phyloP scores from a whole-genome alignment of 2,329 filamentous ascomycete species.

The Chrysoporthe cubensis region DNA sequence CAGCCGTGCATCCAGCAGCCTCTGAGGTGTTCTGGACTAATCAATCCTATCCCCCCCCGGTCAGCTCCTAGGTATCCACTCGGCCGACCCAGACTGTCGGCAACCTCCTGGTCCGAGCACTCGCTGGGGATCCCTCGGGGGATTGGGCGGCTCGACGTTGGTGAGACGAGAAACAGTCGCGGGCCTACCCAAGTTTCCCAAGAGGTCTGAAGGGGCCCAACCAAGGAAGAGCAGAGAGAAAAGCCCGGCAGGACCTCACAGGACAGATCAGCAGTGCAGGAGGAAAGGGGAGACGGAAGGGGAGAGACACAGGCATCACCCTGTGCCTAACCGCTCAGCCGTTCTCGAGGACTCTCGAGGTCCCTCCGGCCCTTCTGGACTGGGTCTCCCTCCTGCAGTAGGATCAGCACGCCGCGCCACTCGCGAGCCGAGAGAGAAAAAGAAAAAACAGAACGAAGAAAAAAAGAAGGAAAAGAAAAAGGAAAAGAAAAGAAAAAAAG shows the following conservation, averaged over 20 bases:
- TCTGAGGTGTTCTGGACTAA: neutral
- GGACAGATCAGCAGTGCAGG: too few species aligned
- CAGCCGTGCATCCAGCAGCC: constrained; percentile 6
- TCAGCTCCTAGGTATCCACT: neutral
- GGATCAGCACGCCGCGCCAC: neutral
- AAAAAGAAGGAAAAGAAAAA: neutral
- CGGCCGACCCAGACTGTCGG: constrained; percentile 25
- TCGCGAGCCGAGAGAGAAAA: neutral
- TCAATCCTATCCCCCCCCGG: neutral
- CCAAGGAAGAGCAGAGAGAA: neutral
- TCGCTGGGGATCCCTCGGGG: neutral
- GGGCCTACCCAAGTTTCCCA: neutral
- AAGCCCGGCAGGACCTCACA: neutral
- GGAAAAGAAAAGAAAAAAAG: neutral
- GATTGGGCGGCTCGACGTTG: constrained; percentile 4
- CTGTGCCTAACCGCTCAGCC: too few species aligned
- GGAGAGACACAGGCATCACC: neutral
- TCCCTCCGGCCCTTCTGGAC: neutral
- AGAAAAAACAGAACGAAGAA: neutral
- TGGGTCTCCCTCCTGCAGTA: neutral
- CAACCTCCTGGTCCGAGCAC: constrained; percentile 26
- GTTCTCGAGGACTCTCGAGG: neutral
- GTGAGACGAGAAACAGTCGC: constrained; percentile 21
- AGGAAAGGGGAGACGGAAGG: neutral
- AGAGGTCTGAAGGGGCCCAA: neutral